These are phyloP conservation scores for Bondarzewia mesenterica DNA, from an alignment of 1,284 basidiomycete genomes.

Conservation along the genomic window DNA sequence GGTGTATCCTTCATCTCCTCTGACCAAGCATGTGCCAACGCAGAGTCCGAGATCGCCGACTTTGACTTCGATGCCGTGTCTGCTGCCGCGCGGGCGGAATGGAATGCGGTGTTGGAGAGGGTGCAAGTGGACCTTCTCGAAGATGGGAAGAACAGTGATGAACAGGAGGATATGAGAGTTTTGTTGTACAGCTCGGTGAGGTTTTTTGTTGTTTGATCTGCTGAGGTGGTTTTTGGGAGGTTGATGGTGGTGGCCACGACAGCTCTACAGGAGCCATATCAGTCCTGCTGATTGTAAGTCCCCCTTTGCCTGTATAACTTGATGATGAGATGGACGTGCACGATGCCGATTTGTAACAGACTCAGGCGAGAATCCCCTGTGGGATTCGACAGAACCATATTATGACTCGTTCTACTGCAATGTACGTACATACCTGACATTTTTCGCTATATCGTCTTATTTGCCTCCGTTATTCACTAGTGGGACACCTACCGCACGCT, in stretches of 20 bases:
- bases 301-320: not conserved
- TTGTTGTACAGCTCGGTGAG: conserved; percentile 54
- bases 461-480: conserved; percentile 18
- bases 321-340: not conserved
- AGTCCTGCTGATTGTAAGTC: conserved; percentile 56
- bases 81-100: conserved; percentile 33
- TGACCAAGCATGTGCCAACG: conserved; percentile 51
- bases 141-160: not conserved
- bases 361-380: conserved; percentile 55
- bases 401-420: conserved; percentile 67
- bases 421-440: conserved; percentile 24
- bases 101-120: conserved; percentile 49
- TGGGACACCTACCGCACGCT: conserved; percentile 62
- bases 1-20: conserved; percentile 56
- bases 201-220: conserved; percentile 1
- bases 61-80: conserved; percentile 45
- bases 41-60: conserved; percentile 51
- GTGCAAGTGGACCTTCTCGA: conserved; percentile 43
- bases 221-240: too few species aligned
- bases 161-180: conserved; percentile 34
- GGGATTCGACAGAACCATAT: conserved; percentile 58
- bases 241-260: too few species aligned
- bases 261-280: conserved; percentile 60
- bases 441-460: not conserved
- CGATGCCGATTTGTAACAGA: conserved; percentile 34